Base-by-base conservation (phyloP, 192 early-diverging fungal species). In the Linnemannia elongata region DNA sequence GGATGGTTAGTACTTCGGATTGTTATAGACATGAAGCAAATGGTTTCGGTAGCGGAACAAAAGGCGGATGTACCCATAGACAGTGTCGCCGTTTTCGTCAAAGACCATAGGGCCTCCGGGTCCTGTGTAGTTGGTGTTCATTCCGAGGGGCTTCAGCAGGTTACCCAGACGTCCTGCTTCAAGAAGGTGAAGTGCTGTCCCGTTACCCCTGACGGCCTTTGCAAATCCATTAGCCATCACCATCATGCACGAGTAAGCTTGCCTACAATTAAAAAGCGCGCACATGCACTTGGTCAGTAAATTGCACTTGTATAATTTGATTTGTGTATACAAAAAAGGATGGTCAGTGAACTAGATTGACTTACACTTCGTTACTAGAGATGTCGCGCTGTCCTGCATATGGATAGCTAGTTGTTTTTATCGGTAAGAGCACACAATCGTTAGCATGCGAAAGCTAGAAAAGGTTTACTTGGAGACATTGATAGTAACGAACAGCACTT, bases 171-270 rank as follows among this genome's bases (percentile, higher is more conserved):
- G 76, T 24, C 91, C 91, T 2, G 69, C 44, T 6, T 87, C 78
- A 7, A 92, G 69, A 49, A 83, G 75, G 13, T 41, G 75, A 12
- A 92, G 75, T 33, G 81, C 80, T 3, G 82, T 87, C 66, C 45
- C 81, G n/a, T 88, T 88, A 4, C 77, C 74, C 13, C 68, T 74
- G 2, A 89, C 71, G 9, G 89, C 83, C 44, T 84, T 80, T 13
- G 85, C 82, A 72, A 92, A 92, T 6, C 88, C 89, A 17, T 82
- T 49, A 15, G 89, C 91, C 87, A 91, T 87, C 1, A 88, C 82
- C 89, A 89, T 89, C 89, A 92, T 92, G 55, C 91, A 92, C 0
- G 89, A 92, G 66, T 92, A 92, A 1, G 89, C 91, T 66, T 90
- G 78, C 4, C 90, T 90, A 79, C 4, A 39, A 45, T 44, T 27